Evolutionary conservation across 306 rosid species (phyloP).

Genomic region (Vigna radiata): DNA sequence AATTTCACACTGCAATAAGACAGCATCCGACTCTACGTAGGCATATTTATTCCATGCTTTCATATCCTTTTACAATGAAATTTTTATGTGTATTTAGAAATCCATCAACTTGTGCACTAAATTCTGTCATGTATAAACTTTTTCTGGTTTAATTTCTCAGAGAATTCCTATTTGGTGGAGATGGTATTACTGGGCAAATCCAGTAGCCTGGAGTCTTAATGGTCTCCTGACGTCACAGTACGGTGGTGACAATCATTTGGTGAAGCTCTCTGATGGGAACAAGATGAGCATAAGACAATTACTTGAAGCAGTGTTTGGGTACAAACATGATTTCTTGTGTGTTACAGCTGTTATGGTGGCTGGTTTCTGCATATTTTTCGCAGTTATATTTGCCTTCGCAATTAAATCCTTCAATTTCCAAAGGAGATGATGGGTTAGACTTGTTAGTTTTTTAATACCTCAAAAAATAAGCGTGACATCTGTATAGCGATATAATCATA

Average conservation of each 20-base stretch:
- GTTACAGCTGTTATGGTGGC: slow-evolving; percentile 78
- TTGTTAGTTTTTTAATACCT: slow-evolving; percentile 43
- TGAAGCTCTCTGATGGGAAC: slow-evolving; percentile 78
- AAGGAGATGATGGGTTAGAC: slow-evolving; percentile 69
- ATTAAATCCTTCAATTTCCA: slow-evolving; percentile 99
- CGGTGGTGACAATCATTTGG: slow-evolving; percentile 60
- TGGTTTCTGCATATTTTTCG: slow-evolving; percentile 87
- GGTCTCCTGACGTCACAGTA: slow-evolving; percentile 92
- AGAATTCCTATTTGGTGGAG: slow-evolving; percentile 99
- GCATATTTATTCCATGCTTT: not conserved
- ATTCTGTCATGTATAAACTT: not conserved
- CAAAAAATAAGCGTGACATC: slow-evolving; percentile 40
- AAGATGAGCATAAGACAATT: slow-evolving; percentile 53
- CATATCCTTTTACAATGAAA: slow-evolving; percentile 19
- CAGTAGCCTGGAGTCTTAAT: slow-evolving; percentile 92
- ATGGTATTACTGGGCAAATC: slow-evolving; percentile 99
- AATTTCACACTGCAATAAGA: not conserved
- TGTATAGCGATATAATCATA: slow-evolving; percentile 61
- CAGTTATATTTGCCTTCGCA: slow-evolving; percentile 83
- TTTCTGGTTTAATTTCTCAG: slow-evolving; percentile 56
- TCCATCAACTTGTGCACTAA: not conserved
- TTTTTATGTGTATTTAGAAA: not conserved
- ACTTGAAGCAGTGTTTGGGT: slow-evolving; percentile 74
- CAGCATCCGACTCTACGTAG: slow-evolving; percentile 7
- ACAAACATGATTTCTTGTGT: slow-evolving; percentile 77